phyloP scores from a whole-genome alignment of 2,329 filamentous ascomycete genomes.

The Fusarium annulatum region DNA sequence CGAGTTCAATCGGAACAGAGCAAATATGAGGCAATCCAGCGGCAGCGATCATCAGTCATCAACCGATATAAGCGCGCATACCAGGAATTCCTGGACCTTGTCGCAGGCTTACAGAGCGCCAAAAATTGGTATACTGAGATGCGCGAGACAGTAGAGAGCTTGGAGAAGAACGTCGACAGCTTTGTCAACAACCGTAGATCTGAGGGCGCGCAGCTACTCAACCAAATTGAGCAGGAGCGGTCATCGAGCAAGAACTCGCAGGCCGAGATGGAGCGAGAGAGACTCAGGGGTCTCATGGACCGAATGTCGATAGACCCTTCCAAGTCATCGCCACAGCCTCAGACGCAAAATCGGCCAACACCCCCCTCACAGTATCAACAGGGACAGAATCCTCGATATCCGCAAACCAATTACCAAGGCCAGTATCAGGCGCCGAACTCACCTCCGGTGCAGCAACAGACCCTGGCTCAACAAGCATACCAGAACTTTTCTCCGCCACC shows the following conservation, averaged over 20 bases:
- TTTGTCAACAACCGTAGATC: slow-evolving; percentile 95
- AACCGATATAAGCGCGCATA: slow-evolving; percentile 91
- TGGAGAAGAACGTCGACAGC: slow-evolving; percentile 94
- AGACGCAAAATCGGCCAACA: slow-evolving; percentile 42
- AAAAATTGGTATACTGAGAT: slow-evolving; percentile 96
- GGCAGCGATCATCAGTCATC: slow-evolving; percentile 83
- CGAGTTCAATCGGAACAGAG: slow-evolving; percentile 92
- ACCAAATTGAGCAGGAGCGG: slow-evolving; percentile 85
- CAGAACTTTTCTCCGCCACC: slow-evolving; percentile 51
- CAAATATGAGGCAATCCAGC: slow-evolving; percentile 90
- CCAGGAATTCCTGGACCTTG: slow-evolving; percentile 90
- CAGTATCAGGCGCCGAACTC: slow-evolving; percentile 67
- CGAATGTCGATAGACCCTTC: slow-evolving; percentile 87
- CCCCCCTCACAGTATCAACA: slow-evolving; percentile 31
- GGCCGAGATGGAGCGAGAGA: slow-evolving; percentile 88
- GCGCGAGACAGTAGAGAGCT: slow-evolving; percentile 90
- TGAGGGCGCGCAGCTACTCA: slow-evolving; percentile 89
- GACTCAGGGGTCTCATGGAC: slow-evolving; percentile 91
- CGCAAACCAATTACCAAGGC: slow-evolving; percentile 63
- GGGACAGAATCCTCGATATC: slow-evolving; percentile 60
- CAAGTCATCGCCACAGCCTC: slow-evolving; percentile 55
- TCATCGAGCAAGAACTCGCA: slow-evolving; percentile 67
- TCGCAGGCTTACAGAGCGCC: slow-evolving; percentile 85
- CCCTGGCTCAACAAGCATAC: slow-evolving; percentile 54
- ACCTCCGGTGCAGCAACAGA: slow-evolving; percentile 59